Evolutionary conservation across 129 eudicot species (phyloP), one percentile per base, ranked within the genome.

Genomic region (carrot (Daucus carota)): DNA sequence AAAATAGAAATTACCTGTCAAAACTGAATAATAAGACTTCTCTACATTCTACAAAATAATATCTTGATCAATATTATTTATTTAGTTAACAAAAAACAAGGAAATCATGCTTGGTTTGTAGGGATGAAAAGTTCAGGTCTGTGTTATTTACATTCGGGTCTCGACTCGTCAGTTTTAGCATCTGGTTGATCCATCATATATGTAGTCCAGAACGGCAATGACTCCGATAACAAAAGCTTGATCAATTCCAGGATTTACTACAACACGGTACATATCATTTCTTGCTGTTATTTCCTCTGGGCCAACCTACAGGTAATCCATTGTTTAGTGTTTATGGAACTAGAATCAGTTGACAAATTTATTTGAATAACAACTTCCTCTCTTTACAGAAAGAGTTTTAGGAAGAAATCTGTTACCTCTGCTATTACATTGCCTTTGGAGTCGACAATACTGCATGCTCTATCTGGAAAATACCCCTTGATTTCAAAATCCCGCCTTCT

Each of bases 161-260:
- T 28, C 11, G 66, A 59, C 14, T 32, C 43, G 43, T 40, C 43
- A 4, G 1, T 59, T 14, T 82, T 40, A 88, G 83, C 94, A 88
- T 76, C 85, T 85, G 26, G 94, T 40, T 86, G 97, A 88, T 42
- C 91, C 98, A 73, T 88, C 88, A 68, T 88, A 83, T 60, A 90
- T 88, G 83, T 88, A 88, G 75, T 93, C 97, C 82, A 93, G 96
- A 78, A 93, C 81, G 24, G 91, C 92, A 74, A 90, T 88, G 59
- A 93, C 92, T 77, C 98, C 95, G 29, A 93, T 78, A 41, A 93
- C 90, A 78, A 90, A 90, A 13, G 92, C 96, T 75, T 90, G 98
- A 86, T 93, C 97, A 14, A 90, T 84, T 74, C 98, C 98, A 0
- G 97, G 83, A 59, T 85, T 87, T 59, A 93, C 86, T 47, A 77